Percentiles rank a stretch among this genome's conserved stretches.
Evolutionary conservation across 495 filamentous ascomycete species (phyloP).

Genomic region (Parathielavia appendiculata): DNA sequence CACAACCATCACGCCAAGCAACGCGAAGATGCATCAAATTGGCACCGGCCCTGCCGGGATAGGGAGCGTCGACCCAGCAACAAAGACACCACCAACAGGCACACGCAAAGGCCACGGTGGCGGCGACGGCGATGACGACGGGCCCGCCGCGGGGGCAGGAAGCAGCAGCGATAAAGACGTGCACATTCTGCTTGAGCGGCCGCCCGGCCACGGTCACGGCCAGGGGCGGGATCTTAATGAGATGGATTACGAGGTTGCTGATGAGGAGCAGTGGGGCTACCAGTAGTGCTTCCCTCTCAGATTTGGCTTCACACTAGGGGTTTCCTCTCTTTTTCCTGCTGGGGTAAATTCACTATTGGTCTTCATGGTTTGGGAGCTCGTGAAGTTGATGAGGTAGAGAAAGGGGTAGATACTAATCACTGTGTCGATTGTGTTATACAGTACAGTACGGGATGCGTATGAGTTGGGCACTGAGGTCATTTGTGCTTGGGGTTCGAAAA

Average conservation of each 20-base stretch:
- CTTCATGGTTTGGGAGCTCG: too few relatives aligned
- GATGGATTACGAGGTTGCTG: slow-evolving; percentile 44
- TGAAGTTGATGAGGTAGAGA: too few relatives aligned
- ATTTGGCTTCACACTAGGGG: not conserved
- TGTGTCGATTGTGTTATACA: too few relatives aligned
- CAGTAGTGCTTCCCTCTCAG: not conserved
- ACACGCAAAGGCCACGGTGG: not conserved
- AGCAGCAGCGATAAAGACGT: slow-evolving; percentile 33
- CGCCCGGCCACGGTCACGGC: slow-evolving; percentile 6
- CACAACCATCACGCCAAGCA: not conserved
- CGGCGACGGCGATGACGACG: not conserved
- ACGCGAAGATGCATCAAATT: not conserved
- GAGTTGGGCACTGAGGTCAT: too few relatives aligned
- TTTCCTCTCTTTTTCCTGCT: not conserved
- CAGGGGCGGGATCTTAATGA: slow-evolving; percentile 21
- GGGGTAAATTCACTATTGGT: too few relatives aligned
- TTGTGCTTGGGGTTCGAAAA: too few relatives aligned
- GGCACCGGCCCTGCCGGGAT: not conserved
- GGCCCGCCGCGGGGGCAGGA: not conserved
- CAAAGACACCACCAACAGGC: not conserved
- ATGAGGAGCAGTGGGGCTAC: slow-evolving; percentile 40
- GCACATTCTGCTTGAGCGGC: slow-evolving; percentile 28
- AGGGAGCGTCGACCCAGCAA: too few relatives aligned
- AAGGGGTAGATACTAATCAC: too few relatives aligned
- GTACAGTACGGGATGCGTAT: too few relatives aligned